A percentile compares a stretch with the other conserved stretches of the same genome.
phyloP scores from a whole-genome alignment of 2,329 filamentous ascomycete species.

The Cercospora sesami region DNA sequence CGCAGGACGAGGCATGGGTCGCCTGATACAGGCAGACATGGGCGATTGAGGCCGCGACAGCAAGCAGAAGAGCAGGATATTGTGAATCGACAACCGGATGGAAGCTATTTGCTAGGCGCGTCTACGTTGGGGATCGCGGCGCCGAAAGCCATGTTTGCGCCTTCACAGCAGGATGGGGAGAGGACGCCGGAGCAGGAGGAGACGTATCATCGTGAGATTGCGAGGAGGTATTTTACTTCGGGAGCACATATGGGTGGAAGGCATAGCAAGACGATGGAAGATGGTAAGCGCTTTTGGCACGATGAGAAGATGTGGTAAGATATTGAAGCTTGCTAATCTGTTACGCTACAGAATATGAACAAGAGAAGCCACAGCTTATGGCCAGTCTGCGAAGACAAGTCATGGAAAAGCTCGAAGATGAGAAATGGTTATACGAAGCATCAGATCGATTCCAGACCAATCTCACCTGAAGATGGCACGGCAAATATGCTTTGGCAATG shows the following conservation, averaged over 20 bases:
- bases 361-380: slow-evolving; percentile 28
- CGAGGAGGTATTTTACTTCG: slow-evolving; percentile 33
- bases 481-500: not conserved
- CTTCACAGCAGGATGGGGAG: slow-evolving; percentile 17
- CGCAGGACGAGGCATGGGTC: slow-evolving; percentile 24
- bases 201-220: slow-evolving; percentile 28
- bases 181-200: slow-evolving; percentile 21
- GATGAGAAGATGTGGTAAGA: too few relatives aligned
- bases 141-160: slow-evolving; percentile 14
- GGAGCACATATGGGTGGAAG: slow-evolving; percentile 29
- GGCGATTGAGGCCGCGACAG: slow-evolving; percentile 16
- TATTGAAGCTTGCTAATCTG: too few relatives aligned
- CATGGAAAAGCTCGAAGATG: slow-evolving; percentile 32
- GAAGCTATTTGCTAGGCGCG: slow-evolving; percentile 30
- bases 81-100: slow-evolving; percentile 34
- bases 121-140: slow-evolving; percentile 11
- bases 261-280: slow-evolving; percentile 29
- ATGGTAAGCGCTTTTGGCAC: too few relatives aligned
- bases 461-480: slow-evolving; percentile 1
- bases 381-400: slow-evolving; percentile 28
- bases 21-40: slow-evolving; percentile 22
- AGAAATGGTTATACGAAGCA: slow-evolving; percentile 34
- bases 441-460: slow-evolving; percentile 20
- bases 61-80: slow-evolving; percentile 30
- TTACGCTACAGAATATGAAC: slow-evolving; percentile 31